Evolutionary conservation across 2,329 filamentous ascomycete genomes (phyloP), one percentile per base, ranked within the genome.

Genomic region (Alternaria consortialis): DNA sequence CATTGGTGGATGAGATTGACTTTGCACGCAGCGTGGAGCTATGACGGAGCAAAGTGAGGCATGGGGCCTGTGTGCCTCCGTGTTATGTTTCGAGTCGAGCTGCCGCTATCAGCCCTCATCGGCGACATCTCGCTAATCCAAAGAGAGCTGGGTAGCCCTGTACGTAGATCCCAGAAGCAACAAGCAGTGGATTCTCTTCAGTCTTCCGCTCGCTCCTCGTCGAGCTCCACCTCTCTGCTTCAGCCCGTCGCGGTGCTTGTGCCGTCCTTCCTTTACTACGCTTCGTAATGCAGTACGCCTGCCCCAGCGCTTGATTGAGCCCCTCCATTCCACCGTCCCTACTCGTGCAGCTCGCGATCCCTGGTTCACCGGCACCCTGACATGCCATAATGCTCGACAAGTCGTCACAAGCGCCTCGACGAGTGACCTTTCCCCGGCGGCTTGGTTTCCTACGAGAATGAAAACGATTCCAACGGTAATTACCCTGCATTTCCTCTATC

Each of bases 391-490:
- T 80, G 79, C 77, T 68, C 75, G 71, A 72, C 72, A 73, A 69
- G 69, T 72, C 65, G 68, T 72, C 73, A 72, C 75, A 68, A 73
- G 71, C 69, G 70, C 70, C 69, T 72, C 70, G 73, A 74, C 74
- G 74, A 78, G 72, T 72, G 75, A 77, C 69, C 74, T 72, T 67
- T 74, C 67, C 70, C 74, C 68, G 73, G 74, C 73, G 74, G 71
- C 73, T 67, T 72, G 68, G 67, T 70, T 68, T 71, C 66, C 73
- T 73, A 75, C 62, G 77, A 81, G 78, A 74, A 81, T 81, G 80
- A 81, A 80, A 80, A 81, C 79, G 62, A 77, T 80, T 76, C 78
- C 80, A 71, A 80, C 79, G 79, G 80, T 81, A 79, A 74, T 42
- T 70, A 67, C 63, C 58, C 63, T 63, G 59, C 64, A 56, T 69